Percentiles rank a stretch among this genome's conserved stretches.
phyloP scores from a whole-genome alignment of 2,329 filamentous ascomycete genomes.

The Beauveria scarabaeidicola region DNA sequence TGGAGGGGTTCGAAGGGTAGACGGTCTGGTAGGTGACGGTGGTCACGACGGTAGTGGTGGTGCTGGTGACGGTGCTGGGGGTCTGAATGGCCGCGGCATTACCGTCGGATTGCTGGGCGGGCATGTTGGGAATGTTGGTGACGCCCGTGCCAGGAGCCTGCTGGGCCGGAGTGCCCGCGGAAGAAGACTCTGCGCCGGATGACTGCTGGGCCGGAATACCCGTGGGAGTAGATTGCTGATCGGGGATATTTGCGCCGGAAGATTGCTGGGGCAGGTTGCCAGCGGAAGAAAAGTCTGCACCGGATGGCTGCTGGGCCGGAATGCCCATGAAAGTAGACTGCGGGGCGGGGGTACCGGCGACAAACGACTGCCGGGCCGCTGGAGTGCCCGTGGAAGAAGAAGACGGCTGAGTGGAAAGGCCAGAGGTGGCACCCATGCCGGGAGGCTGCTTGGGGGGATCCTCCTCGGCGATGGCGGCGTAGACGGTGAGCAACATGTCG shows the following conservation, averaged over 20 bases:
- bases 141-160: not conserved
- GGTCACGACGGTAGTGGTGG: slow-evolving; percentile 7
- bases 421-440: slow-evolving; percentile 17
- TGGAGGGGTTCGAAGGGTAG: not conserved
- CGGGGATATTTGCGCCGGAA: not conserved
- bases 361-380: too few relatives aligned
- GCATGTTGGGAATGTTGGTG: too few relatives aligned
- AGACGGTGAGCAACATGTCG: slow-evolving; percentile 33
- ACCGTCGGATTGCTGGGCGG: not conserved
- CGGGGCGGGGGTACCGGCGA: too few relatives aligned
- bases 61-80: not conserved
- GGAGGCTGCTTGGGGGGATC: slow-evolving; percentile 25
- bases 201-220: not conserved
- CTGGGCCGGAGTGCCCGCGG: not conserved
- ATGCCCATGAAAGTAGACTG: too few relatives aligned
- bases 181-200: too few relatives aligned
- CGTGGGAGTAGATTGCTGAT: not conserved
- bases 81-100: not conserved
- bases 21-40: slow-evolving; percentile 10
- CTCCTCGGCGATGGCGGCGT: slow-evolving; percentile 28
- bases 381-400: not conserved
- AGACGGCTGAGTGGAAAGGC: not conserved
- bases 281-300: too few relatives aligned
- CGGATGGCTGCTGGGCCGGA: not conserved
- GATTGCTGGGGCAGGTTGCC: too few relatives aligned